Percentiles rank a stretch among this genome's conserved stretches.
Conservation (phyloP, 331 rosid genomes). For the Rosa hybrid region DNA sequence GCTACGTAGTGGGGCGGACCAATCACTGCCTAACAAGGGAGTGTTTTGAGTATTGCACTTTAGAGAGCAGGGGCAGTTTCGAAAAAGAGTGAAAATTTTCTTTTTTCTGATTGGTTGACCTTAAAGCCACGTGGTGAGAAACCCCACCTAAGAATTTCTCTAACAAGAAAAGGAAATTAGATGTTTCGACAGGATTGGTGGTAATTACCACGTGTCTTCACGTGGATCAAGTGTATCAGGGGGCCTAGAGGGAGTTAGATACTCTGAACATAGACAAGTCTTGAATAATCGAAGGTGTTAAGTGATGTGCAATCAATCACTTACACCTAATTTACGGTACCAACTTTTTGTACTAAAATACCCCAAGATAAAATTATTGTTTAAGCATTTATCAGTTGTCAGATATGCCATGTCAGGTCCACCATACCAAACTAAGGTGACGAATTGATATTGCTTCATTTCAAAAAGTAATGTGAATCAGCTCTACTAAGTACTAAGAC, state of each 20-base stretch:
- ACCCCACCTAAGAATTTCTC: too few relatives aligned
- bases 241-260: slow-evolving; percentile 16
- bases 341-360: too few relatives aligned
- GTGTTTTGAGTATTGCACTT: too few relatives aligned
- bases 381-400: not conserved
- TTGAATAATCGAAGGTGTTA: not conserved
- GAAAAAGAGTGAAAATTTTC: too few relatives aligned
- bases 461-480: not conserved
- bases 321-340: too few relatives aligned
- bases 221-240: slow-evolving; percentile 39
- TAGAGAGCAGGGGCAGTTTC: too few relatives aligned
- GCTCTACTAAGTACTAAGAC: not conserved
- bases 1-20: too few relatives aligned
- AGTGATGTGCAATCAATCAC: too few relatives aligned
- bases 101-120: too few relatives aligned
- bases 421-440: not conserved
- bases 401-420: not conserved
- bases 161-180: not conserved
- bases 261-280: not conserved
- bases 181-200: not conserved
- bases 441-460: not conserved
- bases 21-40: too few relatives aligned
- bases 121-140: too few relatives aligned
- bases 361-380: too few relatives aligned
- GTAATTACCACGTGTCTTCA: slow-evolving; percentile 26